These are phyloP conservation scores for Scopulariopsis brevicaulis DNA, from an alignment of 2,329 filamentous ascomycete genomes.

Conservation along the genomic window DNA sequence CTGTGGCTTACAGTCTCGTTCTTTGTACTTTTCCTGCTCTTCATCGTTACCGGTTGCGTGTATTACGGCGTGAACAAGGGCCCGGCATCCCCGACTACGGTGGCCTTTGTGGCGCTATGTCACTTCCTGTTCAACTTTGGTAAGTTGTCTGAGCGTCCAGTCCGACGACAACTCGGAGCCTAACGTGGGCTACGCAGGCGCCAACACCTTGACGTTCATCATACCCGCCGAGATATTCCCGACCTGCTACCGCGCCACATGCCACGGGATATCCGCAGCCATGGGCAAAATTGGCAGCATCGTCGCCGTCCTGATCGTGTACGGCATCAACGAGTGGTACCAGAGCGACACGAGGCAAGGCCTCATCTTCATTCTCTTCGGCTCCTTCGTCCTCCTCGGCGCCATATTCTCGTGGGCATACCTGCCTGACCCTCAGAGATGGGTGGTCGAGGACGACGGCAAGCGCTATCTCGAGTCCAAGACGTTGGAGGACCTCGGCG, in stretches of 20 bases:
- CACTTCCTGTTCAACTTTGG: conserved; percentile 46
- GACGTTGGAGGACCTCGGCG: conserved; percentile 37
- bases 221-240: conserved; percentile 55
- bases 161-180: neutral
- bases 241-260: conserved; percentile 50
- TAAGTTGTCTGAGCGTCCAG: conserved; percentile 11
- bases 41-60: conserved; percentile 35
- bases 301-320: conserved; percentile 36
- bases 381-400: conserved; percentile 34
- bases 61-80: conserved; percentile 34
- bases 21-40: conserved; percentile 30
- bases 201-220: conserved; percentile 52
- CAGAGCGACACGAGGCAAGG: conserved; percentile 28
- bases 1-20: conserved; percentile 39
- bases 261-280: conserved; percentile 50
- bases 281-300: conserved; percentile 48
- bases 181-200: conserved; percentile 23
- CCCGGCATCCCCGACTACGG: conserved; percentile 28
- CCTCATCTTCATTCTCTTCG: conserved; percentile 38
- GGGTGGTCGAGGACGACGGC: conserved; percentile 20
- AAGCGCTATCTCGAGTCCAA: conserved; percentile 29
- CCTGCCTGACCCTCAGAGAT: conserved; percentile 33
- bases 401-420: conserved; percentile 41
- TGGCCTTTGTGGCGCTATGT: conserved; percentile 38
- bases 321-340: conserved; percentile 35